These are phyloP conservation scores for Crithidia brevicula DNA, from an alignment of 208 protist species.

Conservation along the genomic window DNA sequence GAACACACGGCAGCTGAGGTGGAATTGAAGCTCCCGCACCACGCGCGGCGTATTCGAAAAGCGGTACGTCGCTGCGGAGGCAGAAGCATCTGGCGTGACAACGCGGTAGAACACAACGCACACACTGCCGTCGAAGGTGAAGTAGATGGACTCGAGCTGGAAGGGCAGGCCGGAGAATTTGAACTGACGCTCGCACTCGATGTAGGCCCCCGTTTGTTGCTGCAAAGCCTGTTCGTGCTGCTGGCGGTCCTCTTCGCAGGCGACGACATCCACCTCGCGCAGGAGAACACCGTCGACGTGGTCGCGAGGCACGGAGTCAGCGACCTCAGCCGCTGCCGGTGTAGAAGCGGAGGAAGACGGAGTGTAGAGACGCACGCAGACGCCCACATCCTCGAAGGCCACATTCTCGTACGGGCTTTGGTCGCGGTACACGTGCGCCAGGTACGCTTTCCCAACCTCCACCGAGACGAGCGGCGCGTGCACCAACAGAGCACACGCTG, in stretches of 20 bases:
- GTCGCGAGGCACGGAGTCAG: constrained; percentile 11
- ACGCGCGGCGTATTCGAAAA: constrained; percentile 49
- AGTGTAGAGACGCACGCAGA: constrained; percentile 44
- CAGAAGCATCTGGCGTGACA: constrained; percentile 14
- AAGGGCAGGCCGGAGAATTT: constrained; percentile 68
- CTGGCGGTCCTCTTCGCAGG: constrained; percentile 22
- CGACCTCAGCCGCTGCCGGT: constrained; percentile 6
- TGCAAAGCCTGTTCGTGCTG: constrained; percentile 31
- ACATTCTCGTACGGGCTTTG: constrained; percentile 53
- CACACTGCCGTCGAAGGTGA: constrained; percentile 59
- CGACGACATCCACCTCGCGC: constrained; percentile 40
- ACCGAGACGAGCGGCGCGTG: constrained; percentile 5
- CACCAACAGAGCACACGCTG: background rate
- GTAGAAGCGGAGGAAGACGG: background rate
- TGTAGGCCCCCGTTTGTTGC: constrained; percentile 36
- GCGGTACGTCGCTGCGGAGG: background rate
- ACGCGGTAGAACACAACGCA: constrained; percentile 66
- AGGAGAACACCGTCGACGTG: constrained; percentile 52
- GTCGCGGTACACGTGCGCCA: constrained; percentile 44
- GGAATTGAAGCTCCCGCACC: constrained; percentile 56
- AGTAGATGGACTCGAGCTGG: constrained; percentile 58
- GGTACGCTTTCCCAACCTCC: constrained; percentile 43
- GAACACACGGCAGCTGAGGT: constrained; percentile 52
- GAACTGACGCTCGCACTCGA: constrained; percentile 64
- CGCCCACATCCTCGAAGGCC: constrained; percentile 46